Evolutionary conservation across 2,329 filamentous ascomycete species (phyloP).

Genomic region (Alternaria viburni): DNA sequence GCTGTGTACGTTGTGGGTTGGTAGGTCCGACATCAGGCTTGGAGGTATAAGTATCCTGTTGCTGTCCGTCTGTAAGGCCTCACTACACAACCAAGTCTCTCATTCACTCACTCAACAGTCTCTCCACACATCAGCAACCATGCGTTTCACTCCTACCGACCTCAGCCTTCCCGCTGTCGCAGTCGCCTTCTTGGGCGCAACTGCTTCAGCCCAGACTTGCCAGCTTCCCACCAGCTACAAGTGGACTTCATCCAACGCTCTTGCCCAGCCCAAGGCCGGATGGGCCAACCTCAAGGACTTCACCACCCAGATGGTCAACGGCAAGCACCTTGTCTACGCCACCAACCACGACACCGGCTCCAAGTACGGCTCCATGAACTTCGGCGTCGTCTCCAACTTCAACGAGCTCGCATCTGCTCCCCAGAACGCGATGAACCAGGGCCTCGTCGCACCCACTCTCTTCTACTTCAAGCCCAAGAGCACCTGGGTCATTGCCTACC

Average conservation of each 20-base stretch:
- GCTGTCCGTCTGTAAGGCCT: not conserved
- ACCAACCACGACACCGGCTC: constrained; percentile 54
- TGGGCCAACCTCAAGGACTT: constrained; percentile 70
- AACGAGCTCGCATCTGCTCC: constrained; percentile 57
- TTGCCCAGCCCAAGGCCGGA: constrained; percentile 61
- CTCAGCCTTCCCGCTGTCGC: constrained; percentile 9
- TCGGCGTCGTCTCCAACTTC: constrained; percentile 62
- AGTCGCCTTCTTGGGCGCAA: constrained; percentile 18
- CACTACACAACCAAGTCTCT: not conserved
- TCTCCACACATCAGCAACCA: constrained; percentile 1
- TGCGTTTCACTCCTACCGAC: constrained; percentile 13
- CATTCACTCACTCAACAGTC: constrained; percentile 1
- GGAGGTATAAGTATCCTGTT: constrained; percentile 10
- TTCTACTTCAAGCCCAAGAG: constrained; percentile 68
- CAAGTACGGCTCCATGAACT: constrained; percentile 65
- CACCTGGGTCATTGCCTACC: constrained; percentile 70
- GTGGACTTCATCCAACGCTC: constrained; percentile 60
- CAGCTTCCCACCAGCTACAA: constrained; percentile 61
- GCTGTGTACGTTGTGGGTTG: not conserved
- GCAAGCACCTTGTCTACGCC: constrained; percentile 66
- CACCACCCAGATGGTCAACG: constrained; percentile 62
- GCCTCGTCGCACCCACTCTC: constrained; percentile 65
- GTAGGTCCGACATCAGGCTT: not conserved
- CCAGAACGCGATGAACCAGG: constrained; percentile 59
- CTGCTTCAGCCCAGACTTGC: constrained; percentile 47